Evolutionary conservation across 208 protist genomes (phyloP).

Genomic region (Trypanosoma cruzi): DNA sequence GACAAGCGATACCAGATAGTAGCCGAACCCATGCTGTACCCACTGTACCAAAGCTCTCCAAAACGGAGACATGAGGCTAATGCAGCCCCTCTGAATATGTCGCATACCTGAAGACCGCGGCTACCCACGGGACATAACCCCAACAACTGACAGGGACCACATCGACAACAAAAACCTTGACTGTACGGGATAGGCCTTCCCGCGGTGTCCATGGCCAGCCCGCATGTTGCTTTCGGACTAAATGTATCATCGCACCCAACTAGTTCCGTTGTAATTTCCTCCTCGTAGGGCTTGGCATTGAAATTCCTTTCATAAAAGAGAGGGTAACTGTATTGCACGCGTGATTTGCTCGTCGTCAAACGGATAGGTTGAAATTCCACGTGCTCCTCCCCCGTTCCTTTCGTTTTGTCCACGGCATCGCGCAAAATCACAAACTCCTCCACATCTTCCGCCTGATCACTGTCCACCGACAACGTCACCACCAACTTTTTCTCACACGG

Average conservation of each 20-base stretch:
- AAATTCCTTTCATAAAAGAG: conserved; percentile 83
- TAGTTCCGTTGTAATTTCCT: conserved; percentile 45
- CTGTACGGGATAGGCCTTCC: conserved; percentile 70
- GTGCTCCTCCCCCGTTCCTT: conserved; percentile 12
- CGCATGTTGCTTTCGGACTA: conserved; percentile 64
- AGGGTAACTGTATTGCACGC: conserved; percentile 79
- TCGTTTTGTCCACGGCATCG: conserved; percentile 49
- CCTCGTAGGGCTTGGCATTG: conserved; percentile 86
- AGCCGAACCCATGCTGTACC: conserved; percentile 72
- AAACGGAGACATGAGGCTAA: conserved; percentile 87
- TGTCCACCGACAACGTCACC: conserved; percentile 72
- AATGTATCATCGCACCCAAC: conserved; percentile 67
- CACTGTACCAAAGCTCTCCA: conserved; percentile 74
- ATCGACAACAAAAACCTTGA: conserved; percentile 88
- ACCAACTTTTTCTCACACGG: conserved; percentile 82
- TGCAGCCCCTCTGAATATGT: conserved; percentile 52
- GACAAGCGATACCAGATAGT: conserved; percentile 64
- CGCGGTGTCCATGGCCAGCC: conserved; percentile 39
- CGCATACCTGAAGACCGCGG: conserved; percentile 61
- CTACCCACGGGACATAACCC: conserved; percentile 59
- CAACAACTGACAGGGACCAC: conserved; percentile 61
- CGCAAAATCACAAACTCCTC: conserved; percentile 71
- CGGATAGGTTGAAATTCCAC: conserved; percentile 61
- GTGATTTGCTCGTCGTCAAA: conserved; percentile 63
- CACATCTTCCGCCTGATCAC: conserved; percentile 46